phyloP scores from a whole-genome alignment of 106 monocot genomes.

The Xerophyta viscosa region DNA sequence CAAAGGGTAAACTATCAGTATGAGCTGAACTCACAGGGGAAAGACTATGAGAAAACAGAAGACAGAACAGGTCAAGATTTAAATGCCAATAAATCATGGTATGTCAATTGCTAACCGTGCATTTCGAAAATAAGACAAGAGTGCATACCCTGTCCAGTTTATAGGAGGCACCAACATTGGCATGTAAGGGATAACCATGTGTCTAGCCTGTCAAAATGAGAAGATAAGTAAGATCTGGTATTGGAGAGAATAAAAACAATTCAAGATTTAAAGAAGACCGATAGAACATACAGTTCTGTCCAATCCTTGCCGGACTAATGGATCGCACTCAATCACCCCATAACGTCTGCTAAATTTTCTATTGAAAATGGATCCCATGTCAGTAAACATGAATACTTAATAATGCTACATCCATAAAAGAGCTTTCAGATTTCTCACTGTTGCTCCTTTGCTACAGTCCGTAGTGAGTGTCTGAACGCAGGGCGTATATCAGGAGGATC shows the following conservation, averaged over 20 bases:
- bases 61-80: too few species aligned
- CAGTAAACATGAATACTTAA: background rate
- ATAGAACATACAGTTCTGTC: conserved; percentile 78
- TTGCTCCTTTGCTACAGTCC: conserved; percentile 34
- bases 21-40: too few species aligned
- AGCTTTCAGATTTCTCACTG: conserved; percentile 25
- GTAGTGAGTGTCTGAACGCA: conserved; percentile 66
- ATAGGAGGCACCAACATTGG: conserved; percentile 94
- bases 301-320: conserved; percentile 77
- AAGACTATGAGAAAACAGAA: too few species aligned
- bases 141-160: conserved; percentile 75
- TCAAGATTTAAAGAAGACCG: conserved; percentile 1
- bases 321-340: conserved; percentile 97
- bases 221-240: background rate
- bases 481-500: conserved; percentile 84
- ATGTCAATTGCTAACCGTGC: background rate
- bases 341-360: conserved; percentile 62
- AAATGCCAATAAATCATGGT: background rate
- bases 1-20: too few species aligned
- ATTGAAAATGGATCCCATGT: conserved; percentile 11
- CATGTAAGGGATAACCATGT: conserved; percentile 96
- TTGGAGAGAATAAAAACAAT: background rate
- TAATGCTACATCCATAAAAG: background rate
- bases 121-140: background rate
- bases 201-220: conserved; percentile 60